These are phyloP conservation scores for Fusarium veterinarium DNA, from an alignment of 2,329 filamentous ascomycete genomes.

Conservation along the genomic window DNA sequence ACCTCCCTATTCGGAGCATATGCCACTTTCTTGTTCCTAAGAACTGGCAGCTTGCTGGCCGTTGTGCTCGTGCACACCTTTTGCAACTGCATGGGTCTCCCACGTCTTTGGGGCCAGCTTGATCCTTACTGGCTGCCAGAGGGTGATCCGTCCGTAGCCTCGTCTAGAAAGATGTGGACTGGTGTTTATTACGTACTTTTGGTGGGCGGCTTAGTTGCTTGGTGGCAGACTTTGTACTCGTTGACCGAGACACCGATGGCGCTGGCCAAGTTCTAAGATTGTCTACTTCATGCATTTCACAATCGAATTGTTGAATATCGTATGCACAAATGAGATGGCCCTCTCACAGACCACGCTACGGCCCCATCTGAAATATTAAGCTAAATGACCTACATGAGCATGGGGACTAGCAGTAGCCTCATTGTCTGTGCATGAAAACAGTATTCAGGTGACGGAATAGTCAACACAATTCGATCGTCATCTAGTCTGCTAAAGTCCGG, in stretches of 20 bases:
- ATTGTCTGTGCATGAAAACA: slow-evolving; percentile 18
- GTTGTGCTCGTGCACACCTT: slow-evolving; percentile 84
- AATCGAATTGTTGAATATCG: not conserved
- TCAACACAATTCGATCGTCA: not conserved
- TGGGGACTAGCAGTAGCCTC: not conserved
- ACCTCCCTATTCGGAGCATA: slow-evolving; percentile 95
- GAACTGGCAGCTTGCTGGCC: slow-evolving; percentile 83
- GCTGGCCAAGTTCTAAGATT: slow-evolving; percentile 46
- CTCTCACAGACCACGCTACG: slow-evolving; percentile 18
- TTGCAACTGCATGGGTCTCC: slow-evolving; percentile 93
- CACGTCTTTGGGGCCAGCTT: slow-evolving; percentile 84
- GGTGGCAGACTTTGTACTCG: slow-evolving; percentile 76
- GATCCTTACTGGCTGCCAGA: slow-evolving; percentile 60
- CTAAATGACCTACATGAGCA: slow-evolving; percentile 17
- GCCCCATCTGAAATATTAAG: not conserved
- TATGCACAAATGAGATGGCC: slow-evolving; percentile 21
- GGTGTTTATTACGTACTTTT: slow-evolving; percentile 83
- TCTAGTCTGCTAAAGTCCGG: not conserved
- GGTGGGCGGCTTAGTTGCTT: slow-evolving; percentile 75
- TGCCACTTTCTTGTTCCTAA: slow-evolving; percentile 87
- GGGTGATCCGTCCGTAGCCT: slow-evolving; percentile 37
- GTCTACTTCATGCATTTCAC: slow-evolving; percentile 8
- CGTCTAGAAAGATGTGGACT: slow-evolving; percentile 68
- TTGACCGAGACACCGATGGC: slow-evolving; percentile 68
- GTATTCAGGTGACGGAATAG: not conserved